phyloP scores from a whole-genome alignment of 1,284 basidiomycete species.

The Coniferiporia sulphurascens region DNA sequence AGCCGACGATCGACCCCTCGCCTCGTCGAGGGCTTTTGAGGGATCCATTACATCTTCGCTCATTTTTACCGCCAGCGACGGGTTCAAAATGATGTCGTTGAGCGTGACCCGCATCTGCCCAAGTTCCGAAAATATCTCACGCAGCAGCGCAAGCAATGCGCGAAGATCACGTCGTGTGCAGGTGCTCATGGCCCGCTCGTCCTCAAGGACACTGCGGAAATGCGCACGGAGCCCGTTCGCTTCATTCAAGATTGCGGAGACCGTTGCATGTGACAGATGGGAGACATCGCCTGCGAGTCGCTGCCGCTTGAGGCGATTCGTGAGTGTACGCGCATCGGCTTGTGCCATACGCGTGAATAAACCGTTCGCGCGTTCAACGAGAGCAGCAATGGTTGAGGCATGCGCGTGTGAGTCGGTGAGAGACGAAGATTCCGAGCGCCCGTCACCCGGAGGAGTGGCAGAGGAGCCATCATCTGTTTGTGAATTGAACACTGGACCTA shows the following conservation, averaged over 20 bases:
- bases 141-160: conserved; percentile 78
- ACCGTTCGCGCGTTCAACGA: conserved; percentile 69
- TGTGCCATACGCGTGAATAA: conserved; percentile 70
- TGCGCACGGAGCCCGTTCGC: conserved; percentile 65
- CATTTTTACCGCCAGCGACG: conserved; percentile 65
- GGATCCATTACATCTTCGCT: conserved; percentile 63
- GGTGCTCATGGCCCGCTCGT: conserved; percentile 55
- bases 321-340: conserved; percentile 85
- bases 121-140: conserved; percentile 82
- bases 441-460: conserved; percentile 32
- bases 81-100: conserved; percentile 91
- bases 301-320: conserved; percentile 88
- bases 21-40: conserved; percentile 43
- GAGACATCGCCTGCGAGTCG: conserved; percentile 84
- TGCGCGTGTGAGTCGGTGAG: conserved; percentile 42
- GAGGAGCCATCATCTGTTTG: conserved; percentile 40
- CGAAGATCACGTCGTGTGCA: conserved; percentile 84
- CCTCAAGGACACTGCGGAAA: conserved; percentile 71
- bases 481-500: conserved; percentile 34
- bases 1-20: conserved; percentile 28
- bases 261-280: conserved; percentile 82
- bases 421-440: conserved; percentile 60
- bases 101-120: conserved; percentile 78
- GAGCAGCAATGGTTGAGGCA: conserved; percentile 47
- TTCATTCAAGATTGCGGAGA: conserved; percentile 75